Conservation (phyloP, 1,284 basidiomycete species). For the Moesziomyces parantarcticus region DNA sequence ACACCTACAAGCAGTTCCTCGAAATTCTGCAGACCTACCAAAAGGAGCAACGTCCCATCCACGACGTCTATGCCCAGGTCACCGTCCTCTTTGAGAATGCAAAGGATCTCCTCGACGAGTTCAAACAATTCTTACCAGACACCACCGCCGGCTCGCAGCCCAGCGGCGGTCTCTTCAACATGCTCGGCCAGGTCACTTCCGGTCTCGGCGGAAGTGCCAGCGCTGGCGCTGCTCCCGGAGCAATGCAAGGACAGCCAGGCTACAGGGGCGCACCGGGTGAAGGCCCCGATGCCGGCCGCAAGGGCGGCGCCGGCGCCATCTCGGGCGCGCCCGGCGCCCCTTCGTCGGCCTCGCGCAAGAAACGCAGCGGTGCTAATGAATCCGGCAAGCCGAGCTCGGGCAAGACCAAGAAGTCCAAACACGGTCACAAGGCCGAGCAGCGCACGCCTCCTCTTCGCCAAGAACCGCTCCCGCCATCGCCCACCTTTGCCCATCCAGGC, state of each 20-base stretch:
- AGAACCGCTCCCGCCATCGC: slow-evolving; percentile 40
- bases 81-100: slow-evolving; percentile 91
- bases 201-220: slow-evolving; percentile 44
- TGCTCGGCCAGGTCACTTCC: slow-evolving; percentile 68
- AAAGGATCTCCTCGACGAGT: slow-evolving; percentile 91
- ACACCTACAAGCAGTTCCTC: slow-evolving; percentile 97
- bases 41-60: slow-evolving; percentile 87
- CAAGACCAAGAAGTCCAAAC: slow-evolving; percentile 64
- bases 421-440: slow-evolving; percentile 55
- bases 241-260: slow-evolving; percentile 26
- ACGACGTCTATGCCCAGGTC: slow-evolving; percentile 93
- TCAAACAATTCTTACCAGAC: slow-evolving; percentile 95
- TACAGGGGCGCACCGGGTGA: slow-evolving; percentile 57
- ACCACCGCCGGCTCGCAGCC: slow-evolving; percentile 58
- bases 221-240: slow-evolving; percentile 29
- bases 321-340: slow-evolving; percentile 56
- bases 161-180: slow-evolving; percentile 68
- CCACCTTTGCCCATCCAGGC: slow-evolving; percentile 39
- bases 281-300: slow-evolving; percentile 70
- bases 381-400: slow-evolving; percentile 34
- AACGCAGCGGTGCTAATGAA: slow-evolving; percentile 54
- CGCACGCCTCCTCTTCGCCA: slow-evolving; percentile 47
- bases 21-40: slow-evolving; percentile 98
- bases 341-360: slow-evolving; percentile 45
- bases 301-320: slow-evolving; percentile 75